phyloP scores from a whole-genome alignment of 345 rosid species.

The Sapria himalayana region DNA sequence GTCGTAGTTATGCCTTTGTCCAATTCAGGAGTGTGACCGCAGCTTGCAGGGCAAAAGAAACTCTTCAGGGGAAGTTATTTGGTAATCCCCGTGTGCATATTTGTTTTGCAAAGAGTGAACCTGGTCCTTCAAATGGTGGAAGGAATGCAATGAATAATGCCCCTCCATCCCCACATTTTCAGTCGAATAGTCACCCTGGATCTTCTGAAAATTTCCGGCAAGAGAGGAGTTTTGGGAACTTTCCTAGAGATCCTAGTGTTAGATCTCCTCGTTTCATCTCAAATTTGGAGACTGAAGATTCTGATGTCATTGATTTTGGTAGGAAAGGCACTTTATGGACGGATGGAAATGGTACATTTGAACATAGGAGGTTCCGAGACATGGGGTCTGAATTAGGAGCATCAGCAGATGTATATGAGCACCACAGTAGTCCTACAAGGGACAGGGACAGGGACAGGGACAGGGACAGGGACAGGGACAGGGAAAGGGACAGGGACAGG shows the following conservation, averaged over 20 bases:
- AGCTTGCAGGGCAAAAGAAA: conserved; percentile 80
- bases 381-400: conserved; percentile 17
- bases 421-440: conserved; percentile 32
- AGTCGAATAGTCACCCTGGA: conserved; percentile 25
- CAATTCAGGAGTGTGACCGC: conserved; percentile 35
- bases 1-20: conserved; percentile 95
- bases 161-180: conserved; percentile 38
- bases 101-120: conserved; percentile 71
- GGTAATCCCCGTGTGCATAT: conserved; percentile 96
- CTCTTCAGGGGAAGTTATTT: conserved; percentile 80
- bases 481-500: too few species aligned
- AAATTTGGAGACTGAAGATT: conserved; percentile 23
- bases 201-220: conserved; percentile 31
- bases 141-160: too few species aligned
- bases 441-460: too few species aligned
- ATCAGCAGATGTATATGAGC: conserved; percentile 31
- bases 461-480: too few species aligned
- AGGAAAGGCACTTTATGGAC: conserved; percentile 27
- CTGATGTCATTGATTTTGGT: conserved; percentile 25
- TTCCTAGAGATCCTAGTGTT: conserved; percentile 14
- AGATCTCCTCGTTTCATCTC: conserved; percentile 22
- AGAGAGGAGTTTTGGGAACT: conserved; percentile 22
- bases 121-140: conserved; percentile 37
- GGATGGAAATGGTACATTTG: conserved; percentile 28
- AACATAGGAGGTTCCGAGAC: conserved; percentile 19